phyloP scores from a whole-genome alignment of 2,329 filamentous ascomycete genomes.

The Diaporthe velutina region DNA sequence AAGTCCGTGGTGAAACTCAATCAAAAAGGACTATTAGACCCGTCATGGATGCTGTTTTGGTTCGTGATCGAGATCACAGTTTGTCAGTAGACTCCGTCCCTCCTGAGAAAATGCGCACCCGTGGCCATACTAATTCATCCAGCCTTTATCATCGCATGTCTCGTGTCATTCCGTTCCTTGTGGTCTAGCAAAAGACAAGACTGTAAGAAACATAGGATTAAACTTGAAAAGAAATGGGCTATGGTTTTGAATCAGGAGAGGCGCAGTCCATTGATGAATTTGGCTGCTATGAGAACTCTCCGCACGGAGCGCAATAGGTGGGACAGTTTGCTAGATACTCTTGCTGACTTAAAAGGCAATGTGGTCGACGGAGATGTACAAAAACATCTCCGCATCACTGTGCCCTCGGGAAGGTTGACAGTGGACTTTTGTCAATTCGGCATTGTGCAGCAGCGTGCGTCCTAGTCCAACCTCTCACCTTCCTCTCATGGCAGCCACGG shows the following conservation, averaged over 20 bases:
- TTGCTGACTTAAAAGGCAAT: background rate
- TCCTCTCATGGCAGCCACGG: background rate
- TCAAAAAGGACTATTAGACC: background rate
- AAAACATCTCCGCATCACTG: background rate
- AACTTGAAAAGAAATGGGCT: background rate
- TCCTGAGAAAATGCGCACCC: background rate
- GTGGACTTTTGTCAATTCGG: background rate
- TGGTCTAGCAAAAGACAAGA: background rate
- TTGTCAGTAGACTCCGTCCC: background rate
- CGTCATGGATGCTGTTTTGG: conserved; percentile 25
- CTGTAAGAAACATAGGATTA: background rate
- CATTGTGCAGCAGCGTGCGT: background rate
- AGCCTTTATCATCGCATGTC: conserved; percentile 24
- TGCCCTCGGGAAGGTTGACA: background rate
- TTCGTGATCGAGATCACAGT: conserved; percentile 6
- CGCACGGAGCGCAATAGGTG: background rate
- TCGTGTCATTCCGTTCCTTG: conserved; percentile 22
- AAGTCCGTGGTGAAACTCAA: background rate
- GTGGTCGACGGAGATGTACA: background rate
- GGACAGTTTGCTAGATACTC: background rate
- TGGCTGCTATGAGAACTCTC: background rate
- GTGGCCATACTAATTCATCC: background rate
- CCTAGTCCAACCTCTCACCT: no score
- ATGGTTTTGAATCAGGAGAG: background rate
- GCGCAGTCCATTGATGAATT: no score